Evolutionary conservation across 768 basidiomycete species (phyloP), one percentile per base, ranked within the genome.

Genomic region (Rhodosporidiobolus sp.): DNA sequence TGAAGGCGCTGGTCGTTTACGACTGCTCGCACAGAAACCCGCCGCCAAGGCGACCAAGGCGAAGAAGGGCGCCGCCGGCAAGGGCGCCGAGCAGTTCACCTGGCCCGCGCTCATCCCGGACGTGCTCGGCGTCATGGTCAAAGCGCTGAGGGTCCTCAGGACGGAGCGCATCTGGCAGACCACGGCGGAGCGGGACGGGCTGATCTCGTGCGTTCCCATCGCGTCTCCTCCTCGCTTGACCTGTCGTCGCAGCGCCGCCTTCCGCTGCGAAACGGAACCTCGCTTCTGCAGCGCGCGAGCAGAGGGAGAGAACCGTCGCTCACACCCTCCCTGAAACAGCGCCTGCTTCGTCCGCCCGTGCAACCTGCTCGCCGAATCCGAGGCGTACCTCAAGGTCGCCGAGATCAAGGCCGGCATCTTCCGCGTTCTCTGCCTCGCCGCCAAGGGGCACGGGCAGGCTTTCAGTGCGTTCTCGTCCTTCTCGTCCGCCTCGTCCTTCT

Each of bases 161-260:
- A 85, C 89, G 1, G 88, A 91, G 78, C 84, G 94, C 54, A 88
- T 99, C 74, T 98, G 95, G 95, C 87, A 89, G 60, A 91, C 90
- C 12, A 89, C 88, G 10, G 88, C 87, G 0, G 94, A 97, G 80
- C 82, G 88, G 76, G 95, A 97, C 74, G 86, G 87, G 0, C 94
- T 97, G 77, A 85, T 98, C 69, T 88, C 85, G 92, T 92, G 78
- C 55, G 89, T 84, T 19, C 28, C 24, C 28, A 30, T 30, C 28
- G 28, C 32, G 7, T 54, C n/a, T 26, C 30, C 24, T 26, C 24
- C 17, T 32, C 22, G 9, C 43, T 48, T 22, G 35, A 28, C 66
- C 46, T 56, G 19, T 50, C 57, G 4, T 12, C 4, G 4, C 20
- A n/a, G n/a, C n/a, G n/a, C n/a, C n/a, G n/a, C n/a, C n/a, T n/a